Evolutionary conservation across 2,329 filamentous ascomycete genomes (phyloP), one percentile per base, ranked within the genome.

Genomic region (Alternaria tenuissima): DNA sequence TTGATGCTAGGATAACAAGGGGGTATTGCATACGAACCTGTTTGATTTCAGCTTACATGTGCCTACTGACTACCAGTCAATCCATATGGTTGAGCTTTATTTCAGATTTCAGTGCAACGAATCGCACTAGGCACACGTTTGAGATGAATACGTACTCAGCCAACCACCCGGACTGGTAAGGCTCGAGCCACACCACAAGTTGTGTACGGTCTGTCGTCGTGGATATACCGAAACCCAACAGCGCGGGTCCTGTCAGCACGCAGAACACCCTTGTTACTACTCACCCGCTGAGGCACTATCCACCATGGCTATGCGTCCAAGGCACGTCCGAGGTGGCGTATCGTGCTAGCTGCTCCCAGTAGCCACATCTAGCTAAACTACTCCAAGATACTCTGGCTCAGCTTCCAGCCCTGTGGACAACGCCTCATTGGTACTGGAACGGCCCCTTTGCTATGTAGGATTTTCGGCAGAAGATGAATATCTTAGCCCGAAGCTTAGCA

Each of bases 221-320:
- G 43, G 49, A 53, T 26, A 64, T 64, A 61, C 59, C 56, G 55
- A 60, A 57, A 51, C 60, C 49, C 52, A 53, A 44, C 48, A 48
- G 48, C 42, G 26, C 55, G 54, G 62, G 64, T 57, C 59, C 59
- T 65, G 69, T 74, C 68, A 75, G 69, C 72, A 63, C 72, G 70
- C 71, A 72, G 64, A 59, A 65, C 62, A 47, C 62, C 64, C 72
- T 65, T 73, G 71, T 63, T 64, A 41, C 61, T 63, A 55, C 59
- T 38, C 52, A 53, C 63, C 65, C 56, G 59, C 68, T 72, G 69
- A 74, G 75, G 75, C 70, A 57, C 66, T 61, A 65, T 71, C 68
- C 65, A 72, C 70, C 57, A 42, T 51, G 58, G 55, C 57, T 68
- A 60, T 66, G 70, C 62, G 57, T 52, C 63, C 58, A 30, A 59